phyloP scores from a whole-genome alignment of 2,329 filamentous ascomycete genomes.

The Rhynchosporium agropyri region DNA sequence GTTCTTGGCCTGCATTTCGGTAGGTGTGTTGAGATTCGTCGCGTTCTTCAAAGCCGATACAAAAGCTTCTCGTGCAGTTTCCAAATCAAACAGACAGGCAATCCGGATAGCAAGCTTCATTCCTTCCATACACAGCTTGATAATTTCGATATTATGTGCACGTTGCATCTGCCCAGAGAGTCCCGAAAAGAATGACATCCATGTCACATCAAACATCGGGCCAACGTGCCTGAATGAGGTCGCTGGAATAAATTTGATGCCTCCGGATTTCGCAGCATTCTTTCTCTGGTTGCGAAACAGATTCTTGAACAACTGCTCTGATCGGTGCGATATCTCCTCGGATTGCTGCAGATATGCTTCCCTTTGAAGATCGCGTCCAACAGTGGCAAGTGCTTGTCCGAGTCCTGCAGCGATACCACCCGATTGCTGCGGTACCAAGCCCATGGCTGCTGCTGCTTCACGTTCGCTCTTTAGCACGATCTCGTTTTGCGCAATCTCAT shows the following conservation, averaged over 20 bases:
- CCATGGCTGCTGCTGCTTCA: slow-evolving; percentile 81
- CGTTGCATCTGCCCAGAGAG: slow-evolving; percentile 93
- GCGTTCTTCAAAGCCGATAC: slow-evolving; percentile 90
- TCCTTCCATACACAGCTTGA: slow-evolving; percentile 90
- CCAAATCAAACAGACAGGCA: slow-evolving; percentile 88
- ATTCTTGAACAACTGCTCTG: slow-evolving; percentile 87
- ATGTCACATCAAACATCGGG: slow-evolving; percentile 97
- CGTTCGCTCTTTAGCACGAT: slow-evolving; percentile 94
- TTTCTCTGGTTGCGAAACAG: slow-evolving; percentile 86
- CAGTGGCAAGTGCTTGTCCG: slow-evolving; percentile 86
- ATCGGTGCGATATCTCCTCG: slow-evolving; percentile 79
- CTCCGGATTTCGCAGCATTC: slow-evolving; percentile 69
- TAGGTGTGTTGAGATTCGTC: slow-evolving; percentile 93
- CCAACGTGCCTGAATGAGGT: slow-evolving; percentile 94
- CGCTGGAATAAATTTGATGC: slow-evolving; percentile 81
- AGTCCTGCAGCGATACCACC: slow-evolving; percentile 78
- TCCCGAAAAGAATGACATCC: slow-evolving; percentile 98
- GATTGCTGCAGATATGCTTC: slow-evolving; percentile 95
- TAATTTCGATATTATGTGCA: slow-evolving; percentile 87
- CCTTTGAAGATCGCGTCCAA: slow-evolving; percentile 85
- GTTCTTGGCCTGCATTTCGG: slow-evolving; percentile 95
- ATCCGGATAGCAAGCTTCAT: slow-evolving; percentile 94
- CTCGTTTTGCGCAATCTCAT: slow-evolving; percentile 88
- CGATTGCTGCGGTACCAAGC: slow-evolving; percentile 59
- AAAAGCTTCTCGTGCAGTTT: slow-evolving; percentile 93